A percentile compares a stretch with the other conserved stretches of the same genome.
These are phyloP conservation scores for Aspergillus wentii DNA, from an alignment of 495 filamentous ascomycete genomes.

Conservation along the genomic window DNA sequence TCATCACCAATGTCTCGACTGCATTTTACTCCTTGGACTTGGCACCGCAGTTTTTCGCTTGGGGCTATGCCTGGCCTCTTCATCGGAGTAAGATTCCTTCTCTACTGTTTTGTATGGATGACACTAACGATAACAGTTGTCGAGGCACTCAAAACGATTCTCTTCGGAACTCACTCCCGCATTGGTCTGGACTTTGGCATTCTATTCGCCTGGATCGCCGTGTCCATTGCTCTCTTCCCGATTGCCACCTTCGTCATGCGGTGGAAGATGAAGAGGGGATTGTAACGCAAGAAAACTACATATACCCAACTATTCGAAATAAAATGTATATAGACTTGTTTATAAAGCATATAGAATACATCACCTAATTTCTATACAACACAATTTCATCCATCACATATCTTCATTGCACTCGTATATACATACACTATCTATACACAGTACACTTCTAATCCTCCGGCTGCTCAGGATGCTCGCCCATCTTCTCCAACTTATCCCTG, in stretches of 20 bases:
- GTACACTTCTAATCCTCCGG: slow-evolving; percentile 1
- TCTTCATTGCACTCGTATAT: too few relatives aligned
- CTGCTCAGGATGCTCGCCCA: slow-evolving; percentile 6
- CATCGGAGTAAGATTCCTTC: slow-evolving; percentile 46
- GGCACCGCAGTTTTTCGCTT: slow-evolving; percentile 55
- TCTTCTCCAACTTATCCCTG: slow-evolving; percentile 2
- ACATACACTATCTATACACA: not conserved
- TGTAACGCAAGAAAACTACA: not conserved
- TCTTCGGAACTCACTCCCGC: slow-evolving; percentile 58
- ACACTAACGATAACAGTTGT: slow-evolving; percentile 41
- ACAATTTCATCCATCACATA: too few relatives aligned
- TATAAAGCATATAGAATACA: too few relatives aligned
- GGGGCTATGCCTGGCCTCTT: slow-evolving; percentile 72
- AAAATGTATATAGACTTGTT: too few relatives aligned
- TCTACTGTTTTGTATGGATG: not conserved
- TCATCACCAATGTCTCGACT: slow-evolving; percentile 65
- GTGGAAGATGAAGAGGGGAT: slow-evolving; percentile 48
- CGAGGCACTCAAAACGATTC: slow-evolving; percentile 54
- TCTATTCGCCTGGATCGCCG: slow-evolving; percentile 54
- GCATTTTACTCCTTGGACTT: slow-evolving; percentile 60
- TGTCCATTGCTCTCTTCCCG: slow-evolving; percentile 56
- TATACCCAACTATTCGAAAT: too few relatives aligned
- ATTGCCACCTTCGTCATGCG: slow-evolving; percentile 54
- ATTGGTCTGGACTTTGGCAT: slow-evolving; percentile 64
- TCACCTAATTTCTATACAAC: too few relatives aligned